Evolutionary conservation across 2,329 filamentous ascomycete species (phyloP).

Genomic region (Xylariaceae sp.): DNA sequence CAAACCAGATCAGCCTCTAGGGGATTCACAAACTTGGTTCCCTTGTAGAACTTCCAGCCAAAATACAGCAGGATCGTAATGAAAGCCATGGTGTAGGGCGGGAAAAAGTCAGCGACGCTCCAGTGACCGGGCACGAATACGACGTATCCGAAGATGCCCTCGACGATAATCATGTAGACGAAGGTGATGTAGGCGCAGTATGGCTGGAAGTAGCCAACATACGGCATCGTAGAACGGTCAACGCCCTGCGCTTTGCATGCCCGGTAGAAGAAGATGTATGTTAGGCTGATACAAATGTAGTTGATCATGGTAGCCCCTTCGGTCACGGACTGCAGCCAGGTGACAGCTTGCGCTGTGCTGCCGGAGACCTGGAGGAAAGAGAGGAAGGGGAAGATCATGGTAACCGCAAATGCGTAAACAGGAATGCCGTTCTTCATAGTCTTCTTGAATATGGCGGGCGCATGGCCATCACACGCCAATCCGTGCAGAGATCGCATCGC

Average conservation of each 20-base stretch:
- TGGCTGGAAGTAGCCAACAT: constrained; percentile 54
- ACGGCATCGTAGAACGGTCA: constrained; percentile 50
- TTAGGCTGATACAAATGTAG: constrained; percentile 55
- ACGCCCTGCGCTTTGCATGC: constrained; percentile 47
- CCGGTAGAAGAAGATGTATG: constrained; percentile 54
- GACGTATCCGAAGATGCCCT: constrained; percentile 51
- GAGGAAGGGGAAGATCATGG: constrained; percentile 56
- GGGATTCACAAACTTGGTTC: constrained; percentile 48
- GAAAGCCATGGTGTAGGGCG: constrained; percentile 48
- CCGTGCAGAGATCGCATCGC: constrained; percentile 57
- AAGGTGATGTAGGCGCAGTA: constrained; percentile 48
- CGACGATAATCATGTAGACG: constrained; percentile 38
- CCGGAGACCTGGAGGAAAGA: constrained; percentile 42
- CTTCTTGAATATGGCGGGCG: constrained; percentile 45
- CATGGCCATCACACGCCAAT: constrained; percentile 51
- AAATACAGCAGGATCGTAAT: constrained; percentile 48
- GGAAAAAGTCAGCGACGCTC: constrained; percentile 33
- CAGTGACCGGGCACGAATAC: constrained; percentile 39
- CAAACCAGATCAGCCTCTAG: constrained; percentile 54
- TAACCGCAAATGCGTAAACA: constrained; percentile 54
- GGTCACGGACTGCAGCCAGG: constrained; percentile 36
- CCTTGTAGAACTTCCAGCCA: constrained; percentile 59
- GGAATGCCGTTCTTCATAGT: constrained; percentile 56
- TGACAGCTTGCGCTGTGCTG: constrained; percentile 29
- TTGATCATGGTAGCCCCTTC: constrained; percentile 47